These are phyloP conservation scores for Heliocybe sulcata DNA, from an alignment of 1,284 basidiomycete species.

Conservation along the genomic window DNA sequence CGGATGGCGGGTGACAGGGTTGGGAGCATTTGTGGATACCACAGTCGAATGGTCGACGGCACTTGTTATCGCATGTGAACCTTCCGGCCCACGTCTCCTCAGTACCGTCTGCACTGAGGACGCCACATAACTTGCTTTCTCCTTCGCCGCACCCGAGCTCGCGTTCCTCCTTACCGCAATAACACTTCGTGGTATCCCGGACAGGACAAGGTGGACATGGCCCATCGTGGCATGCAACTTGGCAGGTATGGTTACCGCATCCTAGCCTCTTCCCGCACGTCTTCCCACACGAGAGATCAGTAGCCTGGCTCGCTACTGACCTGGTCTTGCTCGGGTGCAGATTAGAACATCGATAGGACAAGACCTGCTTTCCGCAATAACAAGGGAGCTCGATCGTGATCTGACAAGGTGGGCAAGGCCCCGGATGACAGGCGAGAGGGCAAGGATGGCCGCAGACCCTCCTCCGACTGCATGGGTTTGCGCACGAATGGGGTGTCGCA, in stretches of 20 bases:
- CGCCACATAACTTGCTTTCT: slow-evolving; percentile 21
- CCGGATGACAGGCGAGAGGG: slow-evolving; percentile 61
- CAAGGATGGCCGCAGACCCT: slow-evolving; percentile 66
- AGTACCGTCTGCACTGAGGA: slow-evolving; percentile 21
- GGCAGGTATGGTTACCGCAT: slow-evolving; percentile 68
- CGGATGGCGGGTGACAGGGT: slow-evolving; percentile 66
- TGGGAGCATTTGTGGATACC: slow-evolving; percentile 66
- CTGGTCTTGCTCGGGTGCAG: slow-evolving; percentile 22
- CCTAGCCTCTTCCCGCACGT: slow-evolving; percentile 48
- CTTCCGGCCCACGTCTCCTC: slow-evolving; percentile 57
- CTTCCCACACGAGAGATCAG: slow-evolving; percentile 58
- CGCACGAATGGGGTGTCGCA: slow-evolving; percentile 83
- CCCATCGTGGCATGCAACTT: slow-evolving; percentile 64
- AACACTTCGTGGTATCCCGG: slow-evolving; percentile 55
- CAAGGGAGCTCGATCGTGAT: slow-evolving; percentile 50
- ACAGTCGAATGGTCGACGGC: slow-evolving; percentile 68
- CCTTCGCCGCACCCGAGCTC: slow-evolving; percentile 60
- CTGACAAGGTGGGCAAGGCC: slow-evolving; percentile 73
- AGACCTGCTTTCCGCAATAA: slow-evolving; percentile 55
- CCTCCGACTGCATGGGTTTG: slow-evolving; percentile 63
- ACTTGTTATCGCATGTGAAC: slow-evolving; percentile 59
- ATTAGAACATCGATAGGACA: slow-evolving; percentile 60
- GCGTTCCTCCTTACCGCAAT: slow-evolving; percentile 67
- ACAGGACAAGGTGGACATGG: slow-evolving; percentile 58
- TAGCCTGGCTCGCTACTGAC: slow-evolving; percentile 20